Conservation (phyloP, 106 monocot species). For the Cymbidium sinense region DNA sequence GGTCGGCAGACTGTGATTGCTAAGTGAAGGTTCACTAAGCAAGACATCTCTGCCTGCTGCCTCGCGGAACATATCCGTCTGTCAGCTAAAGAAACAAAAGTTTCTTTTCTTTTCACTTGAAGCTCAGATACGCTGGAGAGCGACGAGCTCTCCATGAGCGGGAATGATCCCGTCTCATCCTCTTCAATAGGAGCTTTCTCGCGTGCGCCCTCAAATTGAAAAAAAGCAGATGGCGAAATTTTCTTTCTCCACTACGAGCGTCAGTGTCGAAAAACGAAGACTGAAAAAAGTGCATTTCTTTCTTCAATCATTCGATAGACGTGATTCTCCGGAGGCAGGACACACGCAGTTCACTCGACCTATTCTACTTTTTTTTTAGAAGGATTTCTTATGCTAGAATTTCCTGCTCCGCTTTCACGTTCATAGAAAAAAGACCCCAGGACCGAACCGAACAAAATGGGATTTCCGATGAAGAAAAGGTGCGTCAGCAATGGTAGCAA, state of each 20-base stretch:
- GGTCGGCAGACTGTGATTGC: conserved; percentile 3
- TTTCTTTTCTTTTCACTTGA: not conserved
- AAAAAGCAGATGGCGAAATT: conserved; percentile 2
- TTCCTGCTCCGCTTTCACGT: conserved; percentile 4
- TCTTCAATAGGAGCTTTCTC: conserved; percentile 8
- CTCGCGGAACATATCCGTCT: no score
- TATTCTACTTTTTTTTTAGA: not conserved
- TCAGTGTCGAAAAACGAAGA: conserved; percentile 7
- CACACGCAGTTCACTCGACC: conserved; percentile 10
- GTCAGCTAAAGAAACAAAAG: no score
- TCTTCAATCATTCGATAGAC: conserved; percentile 3
- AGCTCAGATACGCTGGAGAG: not conserved
- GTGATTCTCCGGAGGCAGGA: conserved; percentile 12
- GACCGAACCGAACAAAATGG: conserved; percentile 4
- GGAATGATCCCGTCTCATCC: no score
- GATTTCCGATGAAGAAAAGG: conserved; percentile 2
- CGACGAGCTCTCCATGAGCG: no score
- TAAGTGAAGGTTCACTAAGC: conserved; percentile 3
- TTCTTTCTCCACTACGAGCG: conserved; percentile 9
- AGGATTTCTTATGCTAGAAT: conserved; percentile 24
- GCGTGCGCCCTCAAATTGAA: conserved; percentile 5
- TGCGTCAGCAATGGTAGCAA: not conserved
- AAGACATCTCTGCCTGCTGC: conserved; percentile 2
- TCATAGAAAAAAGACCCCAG: conserved; percentile 9
- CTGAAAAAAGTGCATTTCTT: conserved; percentile 3